Evolutionary conservation across 306 rosid species (phyloP).

Genomic region (Rosa persica): DNA sequence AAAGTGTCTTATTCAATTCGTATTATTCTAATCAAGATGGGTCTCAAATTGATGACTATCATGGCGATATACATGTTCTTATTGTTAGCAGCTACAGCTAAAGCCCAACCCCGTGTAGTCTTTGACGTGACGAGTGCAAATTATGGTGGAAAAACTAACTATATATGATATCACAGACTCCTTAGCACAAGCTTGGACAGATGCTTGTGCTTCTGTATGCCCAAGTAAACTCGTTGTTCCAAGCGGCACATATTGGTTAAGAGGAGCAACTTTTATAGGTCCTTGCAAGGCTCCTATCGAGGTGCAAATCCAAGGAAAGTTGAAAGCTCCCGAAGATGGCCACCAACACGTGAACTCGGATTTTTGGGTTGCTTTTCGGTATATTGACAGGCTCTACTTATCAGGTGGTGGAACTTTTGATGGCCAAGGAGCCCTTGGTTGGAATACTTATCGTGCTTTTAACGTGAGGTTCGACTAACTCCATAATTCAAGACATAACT

Average conservation of each 20-base stretch:
- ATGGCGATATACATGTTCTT: neutral
- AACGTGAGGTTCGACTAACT: neutral
- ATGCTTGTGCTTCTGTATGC: constrained; percentile 27
- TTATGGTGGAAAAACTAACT: constrained; percentile 23
- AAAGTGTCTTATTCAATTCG: neutral
- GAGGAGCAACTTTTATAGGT: constrained; percentile 15
- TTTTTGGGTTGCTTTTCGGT: neutral
- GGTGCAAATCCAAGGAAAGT: constrained; percentile 12
- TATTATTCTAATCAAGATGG: neutral
- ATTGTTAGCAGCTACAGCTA: neutral
- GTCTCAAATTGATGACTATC: neutral
- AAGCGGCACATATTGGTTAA: constrained; percentile 17
- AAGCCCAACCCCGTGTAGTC: neutral
- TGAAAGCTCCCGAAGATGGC: neutral
- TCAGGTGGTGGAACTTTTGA: neutral
- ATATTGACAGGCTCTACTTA: neutral
- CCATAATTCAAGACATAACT: neutral
- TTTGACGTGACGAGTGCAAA: constrained; percentile 8
- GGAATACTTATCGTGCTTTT: neutral
- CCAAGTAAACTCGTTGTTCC: constrained; percentile 24
- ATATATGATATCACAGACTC: constrained; percentile 21
- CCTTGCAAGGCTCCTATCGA: constrained; percentile 41
- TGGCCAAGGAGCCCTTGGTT: neutral
- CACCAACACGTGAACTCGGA: neutral
- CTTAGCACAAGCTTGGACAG: constrained; percentile 35